These are phyloP conservation scores for Ilyonectria destructans DNA, from an alignment of 2,329 filamentous ascomycete species.

Conservation along the genomic window DNA sequence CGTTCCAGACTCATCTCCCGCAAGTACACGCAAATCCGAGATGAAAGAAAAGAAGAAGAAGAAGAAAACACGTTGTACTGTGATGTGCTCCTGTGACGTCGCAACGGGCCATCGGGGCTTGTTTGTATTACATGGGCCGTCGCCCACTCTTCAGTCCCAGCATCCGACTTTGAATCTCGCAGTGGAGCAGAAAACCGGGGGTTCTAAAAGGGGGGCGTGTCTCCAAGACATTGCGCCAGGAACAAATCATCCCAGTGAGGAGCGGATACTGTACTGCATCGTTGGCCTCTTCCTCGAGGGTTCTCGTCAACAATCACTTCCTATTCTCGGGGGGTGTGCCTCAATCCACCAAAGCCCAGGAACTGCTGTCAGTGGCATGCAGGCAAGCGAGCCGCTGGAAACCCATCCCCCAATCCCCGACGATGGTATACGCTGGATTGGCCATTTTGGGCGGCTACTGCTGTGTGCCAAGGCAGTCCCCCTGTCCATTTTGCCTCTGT, in stretches of 20 bases:
- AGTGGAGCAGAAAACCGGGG: neutral
- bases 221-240: neutral
- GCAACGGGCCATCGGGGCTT: constrained; percentile 16
- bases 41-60: neutral
- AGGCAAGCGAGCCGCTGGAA: neutral
- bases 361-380: neutral
- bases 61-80: neutral
- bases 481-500: neutral
- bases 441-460: neutral
- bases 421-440: neutral
- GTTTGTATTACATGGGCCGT: constrained; percentile 15
- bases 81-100: constrained; percentile 1
- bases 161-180: neutral
- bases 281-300: too few relatives aligned
- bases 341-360: too few relatives aligned
- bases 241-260: neutral
- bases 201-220: neutral
- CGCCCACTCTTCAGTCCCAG: neutral
- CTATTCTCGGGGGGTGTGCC: neutral
- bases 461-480: neutral
- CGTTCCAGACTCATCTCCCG: too few relatives aligned
- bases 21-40: neutral
- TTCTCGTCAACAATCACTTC: neutral
- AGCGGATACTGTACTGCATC: too few relatives aligned
- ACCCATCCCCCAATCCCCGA: neutral